Base-by-base conservation (phyloP, 768 basidiomycete species). In the Clavulina sp. region DNA sequence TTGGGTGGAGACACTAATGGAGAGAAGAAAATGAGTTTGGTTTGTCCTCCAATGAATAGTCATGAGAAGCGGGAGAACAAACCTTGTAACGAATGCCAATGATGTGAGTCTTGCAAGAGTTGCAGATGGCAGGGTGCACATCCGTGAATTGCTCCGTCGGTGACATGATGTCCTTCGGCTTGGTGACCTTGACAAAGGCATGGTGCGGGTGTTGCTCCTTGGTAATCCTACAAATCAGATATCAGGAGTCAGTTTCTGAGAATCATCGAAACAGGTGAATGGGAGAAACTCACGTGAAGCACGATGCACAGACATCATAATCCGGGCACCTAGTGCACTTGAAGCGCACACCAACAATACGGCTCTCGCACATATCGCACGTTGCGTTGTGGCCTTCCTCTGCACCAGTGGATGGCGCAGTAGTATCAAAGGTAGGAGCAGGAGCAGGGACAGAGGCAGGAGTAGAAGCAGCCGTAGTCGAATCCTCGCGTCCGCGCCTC, bases 361-460 rank as follows among this genome's bases (percentile, higher is more conserved):
- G 63, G 1, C 77, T 78, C 55, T 82, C 77, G 58, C 88, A 92
- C 24, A 88, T 61, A 61, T 91, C 75, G 65, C 88, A 92, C 6
- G 63, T 72, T 4, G 84, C 84, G 54, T 64, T 61, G 61, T 91
- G 87, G 26, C 66, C 58, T n/a, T n/a, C n/a, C n/a, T 66, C 67
- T 24, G 63, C 16, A 7, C 7, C 48, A 49, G 48, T 38, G 34
- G 34, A 6, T 16, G 43, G 16, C 43, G 43, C 24, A 26, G 30
- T 13, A 13, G 48, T 9, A 51, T 18, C 50, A 18, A n/a, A 9
- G n/a, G 50, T 51, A 21, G 50, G 41, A 19, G 19, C n/a, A 9
- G 50, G 19, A 23, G 44, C n/a, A 2, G 52, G 31, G 18, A 23
- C 52, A 6, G 31, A 24, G 23, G 43, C 23, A 7, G 51, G 30